Evolutionary conservation across 306 rosid genomes (phyloP).

Genomic region (Neltuma alba): DNA sequence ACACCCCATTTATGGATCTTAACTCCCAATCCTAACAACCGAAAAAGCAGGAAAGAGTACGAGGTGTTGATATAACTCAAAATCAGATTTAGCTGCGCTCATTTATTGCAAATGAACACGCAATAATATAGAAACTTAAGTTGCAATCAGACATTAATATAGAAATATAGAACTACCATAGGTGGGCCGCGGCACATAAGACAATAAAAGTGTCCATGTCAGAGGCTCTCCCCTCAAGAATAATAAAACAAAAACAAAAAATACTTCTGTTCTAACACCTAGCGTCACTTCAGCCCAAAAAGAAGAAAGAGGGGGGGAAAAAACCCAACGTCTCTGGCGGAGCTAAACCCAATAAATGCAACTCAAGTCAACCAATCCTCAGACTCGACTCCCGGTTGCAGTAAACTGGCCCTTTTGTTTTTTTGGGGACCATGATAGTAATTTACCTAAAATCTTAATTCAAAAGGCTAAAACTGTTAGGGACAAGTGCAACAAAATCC

Average conservation of each 20-base stretch:
- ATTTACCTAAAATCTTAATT: background rate
- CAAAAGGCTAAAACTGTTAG: background rate
- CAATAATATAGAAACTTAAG: background rate
- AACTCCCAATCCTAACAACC: background rate
- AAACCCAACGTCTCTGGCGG: too few species aligned
- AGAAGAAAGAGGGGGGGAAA: too few species aligned
- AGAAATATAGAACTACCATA: background rate
- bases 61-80: background rate
- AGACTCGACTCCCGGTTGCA: background rate
- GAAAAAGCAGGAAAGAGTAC: background rate
- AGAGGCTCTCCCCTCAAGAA: background rate
- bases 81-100: background rate
- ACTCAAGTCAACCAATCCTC: background rate
- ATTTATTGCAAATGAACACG: background rate
- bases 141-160: background rate
- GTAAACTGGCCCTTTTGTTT: background rate
- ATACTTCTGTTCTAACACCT: background rate
- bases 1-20: background rate
- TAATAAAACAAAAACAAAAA: too few species aligned
- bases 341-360: background rate
- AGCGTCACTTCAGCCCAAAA: background rate
- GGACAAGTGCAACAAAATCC: background rate
- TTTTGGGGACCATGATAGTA: background rate
- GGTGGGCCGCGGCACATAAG: background rate
- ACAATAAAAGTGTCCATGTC: background rate